Base-by-base conservation (phyloP, 768 basidiomycete genomes). In the Kwoniella newhampshirensis region DNA sequence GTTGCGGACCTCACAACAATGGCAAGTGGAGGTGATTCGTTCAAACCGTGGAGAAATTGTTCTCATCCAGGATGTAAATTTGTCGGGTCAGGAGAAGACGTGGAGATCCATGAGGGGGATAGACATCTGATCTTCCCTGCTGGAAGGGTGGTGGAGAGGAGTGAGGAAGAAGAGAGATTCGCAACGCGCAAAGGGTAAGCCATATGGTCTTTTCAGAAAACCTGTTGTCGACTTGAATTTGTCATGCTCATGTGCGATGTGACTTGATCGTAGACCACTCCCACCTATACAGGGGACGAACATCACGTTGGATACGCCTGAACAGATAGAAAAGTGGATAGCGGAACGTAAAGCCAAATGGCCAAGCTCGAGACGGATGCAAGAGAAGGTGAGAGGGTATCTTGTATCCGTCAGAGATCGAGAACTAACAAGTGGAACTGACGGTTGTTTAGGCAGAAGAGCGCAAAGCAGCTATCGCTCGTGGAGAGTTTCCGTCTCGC, bases 341-440 rank as follows among this genome's bases (percentile, higher is more conserved):
- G 85, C 83, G 13, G 93, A 97, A 68, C 85, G 94, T 39, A 92
- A 85, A 76, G 85, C 83, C 64, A 84, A 87, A 15, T 98, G 87
- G 81, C 94, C 94, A 11, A 88, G 85, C 17, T 72, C 82, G 27
- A 69, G 80, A 45, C 82, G 84, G 23, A 81, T 89, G 1, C 83
- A 83, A 56, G 89, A 94, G 42, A 96, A 93, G 70, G 78, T 78
- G 4, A 36, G 69, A 54, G 9, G 37, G 42, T 17, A 48, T 25
- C 35, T 37, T n/a, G n/a, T 37, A 37, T n/a, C 40, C 18, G 17
- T 17, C 7, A 7, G 8, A 6, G 40, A 13, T 23, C 21, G 43
- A 8, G 43, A 18, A 23, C 13, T 13, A 21, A 23, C 12, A 23
- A 12, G 26, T 9, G 26, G 30, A 17, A 13, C 42, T 53, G 27